Evolutionary conservation across 2,329 filamentous ascomycete species (phyloP), one percentile per base, ranked within the genome.

Genomic region (Didymella glomerata): DNA sequence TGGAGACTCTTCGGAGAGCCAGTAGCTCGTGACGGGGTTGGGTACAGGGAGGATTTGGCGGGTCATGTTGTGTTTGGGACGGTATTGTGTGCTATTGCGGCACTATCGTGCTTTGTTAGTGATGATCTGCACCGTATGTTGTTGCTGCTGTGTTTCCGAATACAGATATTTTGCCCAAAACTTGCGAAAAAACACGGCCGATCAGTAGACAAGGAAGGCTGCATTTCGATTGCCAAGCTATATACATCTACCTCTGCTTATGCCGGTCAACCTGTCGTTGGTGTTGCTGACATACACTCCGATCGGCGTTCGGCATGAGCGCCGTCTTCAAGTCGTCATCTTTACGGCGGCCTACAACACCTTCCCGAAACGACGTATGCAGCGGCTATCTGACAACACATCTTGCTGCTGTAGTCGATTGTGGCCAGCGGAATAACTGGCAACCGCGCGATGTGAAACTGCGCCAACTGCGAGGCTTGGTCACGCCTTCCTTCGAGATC

Each of bases 21-120:
- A 79, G 63, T 78, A 78, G n/a, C 72, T 70, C 0, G 63, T 45
- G 3, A 74, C 70, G 0, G 76, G 74, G 22, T 70, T 64, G 3
- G 71, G 60, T 6, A 68, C 71, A 11, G 77, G 77, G 4, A 76
- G 64, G 10, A 68, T 63, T 41, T 67, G 65, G 50, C 46, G 38
- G 10, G 46, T 50, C 50, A 54, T 59, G 20, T 28, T 8, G 34
- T 5, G 27, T 34, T 2, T 25, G 47, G 32, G 4, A 20, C 27
- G 47, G 11, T 38, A n/a, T 47, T 22, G 51, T 30, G 42, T 42
- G 36, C 20, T 51, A 30, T 22, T 30, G 25, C 13, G 24, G n/a
- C n/a, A 20, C n/a, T 44, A 3, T 41, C 20, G 20, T 38, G 18
- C 18, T 53, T 30, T 54, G 22, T 40, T 28, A 34, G 36, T 25